phyloP scores from a whole-genome alignment of 345 rosid species.

The Garcia nutans region DNA sequence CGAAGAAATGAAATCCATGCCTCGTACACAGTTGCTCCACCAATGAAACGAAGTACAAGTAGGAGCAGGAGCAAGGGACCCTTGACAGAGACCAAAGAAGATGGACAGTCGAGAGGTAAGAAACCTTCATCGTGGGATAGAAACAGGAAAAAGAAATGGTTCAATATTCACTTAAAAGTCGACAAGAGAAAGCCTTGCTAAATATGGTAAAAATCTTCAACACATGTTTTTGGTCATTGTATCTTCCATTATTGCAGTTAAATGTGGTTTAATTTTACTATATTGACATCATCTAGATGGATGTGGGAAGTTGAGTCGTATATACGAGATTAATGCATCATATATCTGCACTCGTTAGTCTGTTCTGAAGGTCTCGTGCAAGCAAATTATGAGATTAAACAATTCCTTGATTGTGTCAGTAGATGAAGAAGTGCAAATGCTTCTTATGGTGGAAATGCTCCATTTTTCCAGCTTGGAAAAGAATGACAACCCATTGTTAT shows the following conservation, averaged over 20 bases:
- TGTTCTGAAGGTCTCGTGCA: slow-evolving; percentile 15
- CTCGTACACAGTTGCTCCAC: slow-evolving; percentile 60
- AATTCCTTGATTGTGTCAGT: slow-evolving; percentile 4
- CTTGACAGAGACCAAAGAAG: slow-evolving; percentile 63
- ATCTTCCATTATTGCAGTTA: background rate
- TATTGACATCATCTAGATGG: slow-evolving; percentile 2
- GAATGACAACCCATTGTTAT: slow-evolving; percentile 28
- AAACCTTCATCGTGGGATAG: slow-evolving; percentile 52
- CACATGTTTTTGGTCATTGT: background rate
- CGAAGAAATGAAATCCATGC: slow-evolving; percentile 82
- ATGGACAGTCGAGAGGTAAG: slow-evolving; percentile 55
- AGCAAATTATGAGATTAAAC: slow-evolving; percentile 9
- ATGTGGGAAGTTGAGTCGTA: slow-evolving; percentile 6
- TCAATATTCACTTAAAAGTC: slow-evolving; percentile 70
- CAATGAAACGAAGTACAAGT: slow-evolving; percentile 64
- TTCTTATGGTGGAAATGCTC: slow-evolving; percentile 9
- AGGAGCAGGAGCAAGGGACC: slow-evolving; percentile 56
- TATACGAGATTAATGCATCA: background rate
- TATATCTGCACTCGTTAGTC: slow-evolving; percentile 10
- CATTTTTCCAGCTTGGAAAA: slow-evolving; percentile 18
- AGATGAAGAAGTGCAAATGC: slow-evolving; percentile 6
- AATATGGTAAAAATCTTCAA: slow-evolving; percentile 23
- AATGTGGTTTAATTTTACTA: background rate
- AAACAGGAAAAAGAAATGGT: slow-evolving; percentile 86
- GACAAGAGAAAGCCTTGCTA: slow-evolving; percentile 94